A percentile compares a stretch with the other conserved stretches of the same genome.
Conservation (phyloP, 2,329 filamentous ascomycete species). For the Xylariaceae sp. region DNA sequence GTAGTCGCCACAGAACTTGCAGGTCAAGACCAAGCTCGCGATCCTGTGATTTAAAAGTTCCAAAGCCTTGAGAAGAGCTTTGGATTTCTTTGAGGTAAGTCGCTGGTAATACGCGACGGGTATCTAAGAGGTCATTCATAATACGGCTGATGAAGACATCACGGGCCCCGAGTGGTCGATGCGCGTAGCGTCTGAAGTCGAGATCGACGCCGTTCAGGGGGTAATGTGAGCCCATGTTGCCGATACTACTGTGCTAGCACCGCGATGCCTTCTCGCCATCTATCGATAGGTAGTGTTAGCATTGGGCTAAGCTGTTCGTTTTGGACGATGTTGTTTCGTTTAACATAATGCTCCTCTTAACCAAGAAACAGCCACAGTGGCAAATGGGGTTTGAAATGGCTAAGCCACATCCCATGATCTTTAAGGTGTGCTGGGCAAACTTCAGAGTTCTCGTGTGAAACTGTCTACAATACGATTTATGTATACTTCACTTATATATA, state of each 20-base stretch:
- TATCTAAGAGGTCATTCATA: conserved; percentile 41
- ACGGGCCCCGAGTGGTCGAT: conserved; percentile 40
- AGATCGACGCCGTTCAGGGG: conserved; percentile 44
- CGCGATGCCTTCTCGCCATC: too few species aligned
- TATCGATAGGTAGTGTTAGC: too few species aligned
- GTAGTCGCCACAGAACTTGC: conserved; percentile 36
- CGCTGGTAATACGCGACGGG: conserved; percentile 19
- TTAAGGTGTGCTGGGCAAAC: neutral
- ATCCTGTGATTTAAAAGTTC: conserved; percentile 32
- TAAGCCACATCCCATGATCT: neutral
- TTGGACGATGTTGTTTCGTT: too few species aligned
- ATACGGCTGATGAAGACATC: conserved; percentile 44
- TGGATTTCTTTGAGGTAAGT: conserved; percentile 19
- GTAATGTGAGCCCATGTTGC: conserved; percentile 40
- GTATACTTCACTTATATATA: too few species aligned
- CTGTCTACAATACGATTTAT: too few species aligned
- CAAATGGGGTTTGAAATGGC: neutral
- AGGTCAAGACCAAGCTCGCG: conserved; percentile 38
- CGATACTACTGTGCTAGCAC: neutral
- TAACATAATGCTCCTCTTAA: too few species aligned
- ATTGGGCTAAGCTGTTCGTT: neutral
- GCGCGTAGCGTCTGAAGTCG: conserved; percentile 44
- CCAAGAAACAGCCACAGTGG: neutral
- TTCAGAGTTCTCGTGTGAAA: too few species aligned
- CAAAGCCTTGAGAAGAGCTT: conserved; percentile 18